A percentile compares a stretch with the other conserved stretches of the same genome.
phyloP scores from a whole-genome alignment of 768 basidiomycete species.

The Termitomyces sp. region DNA sequence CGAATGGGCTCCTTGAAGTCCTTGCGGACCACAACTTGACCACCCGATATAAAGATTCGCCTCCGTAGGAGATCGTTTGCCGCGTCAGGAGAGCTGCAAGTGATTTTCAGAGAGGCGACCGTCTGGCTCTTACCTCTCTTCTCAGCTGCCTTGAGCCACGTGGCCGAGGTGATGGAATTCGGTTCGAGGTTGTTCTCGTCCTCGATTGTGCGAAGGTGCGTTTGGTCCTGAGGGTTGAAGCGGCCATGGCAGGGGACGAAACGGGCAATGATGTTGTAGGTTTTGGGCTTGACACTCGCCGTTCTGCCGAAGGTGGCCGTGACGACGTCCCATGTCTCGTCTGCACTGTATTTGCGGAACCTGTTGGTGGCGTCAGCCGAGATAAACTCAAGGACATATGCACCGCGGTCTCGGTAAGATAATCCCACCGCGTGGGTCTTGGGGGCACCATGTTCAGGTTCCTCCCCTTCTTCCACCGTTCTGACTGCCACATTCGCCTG shows the following conservation, averaged over 20 bases:
- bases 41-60: not conserved
- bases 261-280: not conserved
- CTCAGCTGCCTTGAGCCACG: not conserved
- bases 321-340: not conserved
- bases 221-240: not conserved
- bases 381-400: not conserved
- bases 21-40: not conserved
- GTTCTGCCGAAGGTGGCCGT: not conserved
- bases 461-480: not conserved
- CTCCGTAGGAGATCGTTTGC: not conserved
- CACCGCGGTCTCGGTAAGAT: not conserved
- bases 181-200: not conserved
- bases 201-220: not conserved
- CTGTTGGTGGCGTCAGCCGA: not conserved
- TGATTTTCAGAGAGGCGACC: not conserved
- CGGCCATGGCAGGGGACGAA: not conserved
- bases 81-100: not conserved
- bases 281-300: not conserved
- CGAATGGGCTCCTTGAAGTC: not conserved
- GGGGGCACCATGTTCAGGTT: not conserved
- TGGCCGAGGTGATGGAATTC: not conserved
- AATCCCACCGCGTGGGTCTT: not conserved
- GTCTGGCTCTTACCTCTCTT: not conserved
- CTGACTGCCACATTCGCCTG: not conserved
- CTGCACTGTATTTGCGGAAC: not conserved